Conservation (phyloP, 148 eudicot species). For the Linanthus parryae region DNA sequence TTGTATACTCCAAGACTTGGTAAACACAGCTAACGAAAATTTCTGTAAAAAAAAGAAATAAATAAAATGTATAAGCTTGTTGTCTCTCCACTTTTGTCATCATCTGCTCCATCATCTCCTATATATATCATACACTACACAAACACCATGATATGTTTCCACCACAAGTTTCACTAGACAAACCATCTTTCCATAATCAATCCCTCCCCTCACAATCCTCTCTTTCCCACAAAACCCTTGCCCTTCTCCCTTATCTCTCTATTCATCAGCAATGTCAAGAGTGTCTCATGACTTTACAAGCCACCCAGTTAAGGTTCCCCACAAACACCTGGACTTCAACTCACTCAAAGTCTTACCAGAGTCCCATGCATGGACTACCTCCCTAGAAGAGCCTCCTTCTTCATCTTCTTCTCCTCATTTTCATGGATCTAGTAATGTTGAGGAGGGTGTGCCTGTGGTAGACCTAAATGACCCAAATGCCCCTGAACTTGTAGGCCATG, state of each 20-base stretch:
- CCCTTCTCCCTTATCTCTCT: background rate
- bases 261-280: constrained; percentile 34
- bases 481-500: constrained; percentile 39
- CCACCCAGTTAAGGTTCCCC: constrained; percentile 7
- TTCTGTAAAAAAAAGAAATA: too few relatives aligned
- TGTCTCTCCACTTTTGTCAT: background rate
- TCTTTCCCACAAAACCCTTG: background rate
- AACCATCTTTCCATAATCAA: background rate
- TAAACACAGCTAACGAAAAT: too few relatives aligned
- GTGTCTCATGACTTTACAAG: constrained; percentile 8
- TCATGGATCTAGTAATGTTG: background rate
- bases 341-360: constrained; percentile 63
- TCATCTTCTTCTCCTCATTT: background rate
- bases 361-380: constrained; percentile 50
- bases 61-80: too few relatives aligned
- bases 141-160: background rate
- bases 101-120: constrained; percentile 1
- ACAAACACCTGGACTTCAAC: constrained; percentile 37
- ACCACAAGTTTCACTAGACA: constrained; percentile 2
- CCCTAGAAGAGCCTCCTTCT: background rate
- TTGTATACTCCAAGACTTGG: too few relatives aligned
- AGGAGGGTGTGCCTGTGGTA: constrained; percentile 35
- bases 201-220: background rate
- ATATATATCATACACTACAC: background rate
- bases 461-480: constrained; percentile 43